Conservation (phyloP, 345 rosid species). For the Bruguiera sexangula region DNA sequence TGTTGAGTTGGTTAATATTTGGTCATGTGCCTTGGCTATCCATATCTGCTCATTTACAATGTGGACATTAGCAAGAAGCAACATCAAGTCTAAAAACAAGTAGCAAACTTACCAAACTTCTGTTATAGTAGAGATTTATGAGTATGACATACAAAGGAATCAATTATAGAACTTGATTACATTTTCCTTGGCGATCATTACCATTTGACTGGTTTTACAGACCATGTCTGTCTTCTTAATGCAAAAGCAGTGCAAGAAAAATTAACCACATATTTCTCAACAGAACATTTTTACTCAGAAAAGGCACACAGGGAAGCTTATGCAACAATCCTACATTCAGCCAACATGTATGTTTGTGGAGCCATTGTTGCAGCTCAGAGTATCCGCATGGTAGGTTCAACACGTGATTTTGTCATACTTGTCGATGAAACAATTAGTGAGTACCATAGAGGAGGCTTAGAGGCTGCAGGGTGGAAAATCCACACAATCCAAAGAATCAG, state of each 20-base stretch:
- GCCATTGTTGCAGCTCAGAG: slow-evolving; percentile 88
- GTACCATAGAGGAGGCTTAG: slow-evolving; percentile 64
- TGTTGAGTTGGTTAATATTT: background rate
- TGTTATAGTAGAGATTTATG: background rate
- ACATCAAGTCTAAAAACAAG: background rate
- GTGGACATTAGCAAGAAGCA: background rate
- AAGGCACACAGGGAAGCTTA: slow-evolving; percentile 67
- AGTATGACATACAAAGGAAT: background rate
- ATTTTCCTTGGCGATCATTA: slow-evolving; percentile 2
- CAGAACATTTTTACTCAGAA: slow-evolving; percentile 70
- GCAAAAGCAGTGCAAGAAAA: background rate
- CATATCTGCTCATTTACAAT: background rate
- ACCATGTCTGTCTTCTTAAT: background rate
- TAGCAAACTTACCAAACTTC: background rate
- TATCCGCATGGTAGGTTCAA: slow-evolving; percentile 86
- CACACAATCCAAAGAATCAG: slow-evolving; percentile 71
- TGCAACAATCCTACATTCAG: slow-evolving; percentile 88
- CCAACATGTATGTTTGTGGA: slow-evolving; percentile 75
- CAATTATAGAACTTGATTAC: background rate
- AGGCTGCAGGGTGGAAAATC: slow-evolving; percentile 86
- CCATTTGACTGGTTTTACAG: background rate
- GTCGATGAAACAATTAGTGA: slow-evolving; percentile 73
- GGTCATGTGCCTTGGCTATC: background rate
- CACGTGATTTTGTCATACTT: slow-evolving; percentile 78
- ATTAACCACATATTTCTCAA: background rate